Evolutionary conservation across 2,329 filamentous ascomycete genomes (phyloP).

Genomic region (Phoma sp.): DNA sequence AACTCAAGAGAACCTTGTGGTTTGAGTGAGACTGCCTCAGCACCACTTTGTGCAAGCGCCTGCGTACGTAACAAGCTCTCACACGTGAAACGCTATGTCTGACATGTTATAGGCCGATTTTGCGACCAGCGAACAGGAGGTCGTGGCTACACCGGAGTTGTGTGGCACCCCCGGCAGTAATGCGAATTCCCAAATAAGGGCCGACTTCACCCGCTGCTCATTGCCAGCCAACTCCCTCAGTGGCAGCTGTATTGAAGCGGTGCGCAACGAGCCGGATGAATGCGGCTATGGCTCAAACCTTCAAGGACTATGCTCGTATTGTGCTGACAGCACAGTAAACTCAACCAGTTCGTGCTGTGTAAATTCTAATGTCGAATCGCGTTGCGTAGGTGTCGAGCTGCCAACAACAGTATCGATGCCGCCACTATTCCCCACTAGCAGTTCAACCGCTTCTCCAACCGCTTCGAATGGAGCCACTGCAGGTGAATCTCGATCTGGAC

Average conservation of each 20-base stretch:
- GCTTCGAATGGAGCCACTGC: constrained; percentile 37
- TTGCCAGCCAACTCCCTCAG: constrained; percentile 81
- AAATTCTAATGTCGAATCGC: constrained; percentile 73
- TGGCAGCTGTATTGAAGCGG: constrained; percentile 74
- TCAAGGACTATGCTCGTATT: constrained; percentile 84
- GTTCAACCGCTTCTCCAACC: constrained; percentile 59
- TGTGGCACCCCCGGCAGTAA: constrained; percentile 71
- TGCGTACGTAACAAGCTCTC: constrained; percentile 65
- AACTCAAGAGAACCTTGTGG: constrained; percentile 76
- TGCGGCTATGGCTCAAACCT: constrained; percentile 81
- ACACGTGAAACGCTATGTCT: constrained; percentile 20
- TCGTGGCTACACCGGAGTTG: constrained; percentile 74
- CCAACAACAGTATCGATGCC: constrained; percentile 70
- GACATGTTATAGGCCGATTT: constrained; percentile 68
- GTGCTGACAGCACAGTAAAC: constrained; percentile 80
- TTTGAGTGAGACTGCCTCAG: constrained; percentile 67
- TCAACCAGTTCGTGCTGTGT: constrained; percentile 95
- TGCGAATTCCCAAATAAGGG: constrained; percentile 78
- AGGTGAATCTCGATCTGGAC: constrained; percentile 49
- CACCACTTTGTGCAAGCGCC: constrained; percentile 84
- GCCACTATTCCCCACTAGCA: constrained; percentile 66
- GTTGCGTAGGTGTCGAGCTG: constrained; percentile 77
- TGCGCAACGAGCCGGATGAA: constrained; percentile 80
- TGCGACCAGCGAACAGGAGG: constrained; percentile 85
- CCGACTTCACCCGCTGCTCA: constrained; percentile 90